Conservation (phyloP, 192 early-diverging fungal species). For the Backusella westeae region DNA sequence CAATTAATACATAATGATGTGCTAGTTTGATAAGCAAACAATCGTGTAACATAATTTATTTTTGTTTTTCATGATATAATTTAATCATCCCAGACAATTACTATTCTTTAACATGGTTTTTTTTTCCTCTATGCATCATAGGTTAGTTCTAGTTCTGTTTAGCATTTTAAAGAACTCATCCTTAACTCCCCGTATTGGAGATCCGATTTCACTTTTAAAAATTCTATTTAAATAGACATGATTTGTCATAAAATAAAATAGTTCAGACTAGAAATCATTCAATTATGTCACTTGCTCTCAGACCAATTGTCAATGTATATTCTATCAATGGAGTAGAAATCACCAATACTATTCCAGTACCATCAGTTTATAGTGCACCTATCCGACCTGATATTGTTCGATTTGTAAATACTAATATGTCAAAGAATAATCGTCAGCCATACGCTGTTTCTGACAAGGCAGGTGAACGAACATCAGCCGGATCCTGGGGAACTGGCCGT, state of each 20-base stretch:
- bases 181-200: neutral
- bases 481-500: slow-evolving; percentile 98
- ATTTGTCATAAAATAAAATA: neutral
- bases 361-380: slow-evolving; percentile 93
- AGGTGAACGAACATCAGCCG: slow-evolving; percentile 98
- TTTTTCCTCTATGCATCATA: neutral
- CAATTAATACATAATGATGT: neutral
- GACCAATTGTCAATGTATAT: slow-evolving; percentile 92
- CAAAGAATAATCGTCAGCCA: slow-evolving; percentile 98
- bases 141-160: neutral
- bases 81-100: too few relatives aligned
- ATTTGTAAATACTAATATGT: slow-evolving; percentile 96
- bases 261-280: neutral
- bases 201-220: neutral
- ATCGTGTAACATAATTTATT: neutral
- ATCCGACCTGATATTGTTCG: slow-evolving; percentile 96
- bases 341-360: slow-evolving; percentile 76
- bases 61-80: too few relatives aligned
- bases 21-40: neutral
- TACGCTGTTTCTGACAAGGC: slow-evolving; percentile 95
- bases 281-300: slow-evolving; percentile 37
- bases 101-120: neutral
- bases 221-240: neutral
- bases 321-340: slow-evolving; percentile 73
- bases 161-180: neutral